These are phyloP conservation scores for Tilletia caries DNA, from an alignment of 1,284 basidiomycete species.

Conservation along the genomic window DNA sequence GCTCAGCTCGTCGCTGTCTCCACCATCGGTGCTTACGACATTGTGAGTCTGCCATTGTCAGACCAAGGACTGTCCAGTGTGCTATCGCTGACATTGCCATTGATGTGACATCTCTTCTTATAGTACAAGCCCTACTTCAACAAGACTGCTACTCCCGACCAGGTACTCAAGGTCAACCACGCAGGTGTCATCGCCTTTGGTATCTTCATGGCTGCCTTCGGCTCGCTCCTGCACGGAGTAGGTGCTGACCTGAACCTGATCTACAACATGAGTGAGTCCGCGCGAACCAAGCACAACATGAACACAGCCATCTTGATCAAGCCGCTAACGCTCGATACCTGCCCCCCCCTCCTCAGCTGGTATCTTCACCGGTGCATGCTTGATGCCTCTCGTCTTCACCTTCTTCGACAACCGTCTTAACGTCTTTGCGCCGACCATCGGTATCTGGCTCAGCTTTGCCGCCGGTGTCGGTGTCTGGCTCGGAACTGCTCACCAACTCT, in stretches of 20 bases:
- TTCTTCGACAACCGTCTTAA: conserved; percentile 41
- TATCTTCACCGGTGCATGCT: conserved; percentile 34
- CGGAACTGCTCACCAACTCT: conserved; percentile 31
- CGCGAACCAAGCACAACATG: background rate
- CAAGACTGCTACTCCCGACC: conserved; percentile 26
- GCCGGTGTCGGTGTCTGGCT: conserved; percentile 48
- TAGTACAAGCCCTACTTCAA: conserved; percentile 30
- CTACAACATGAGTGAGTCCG: conserved; percentile 19
- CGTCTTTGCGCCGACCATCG: background rate
- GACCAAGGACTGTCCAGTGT: background rate
- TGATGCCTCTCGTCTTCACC: conserved; percentile 38
- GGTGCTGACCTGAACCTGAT: conserved; percentile 37
- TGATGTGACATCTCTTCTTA: background rate
- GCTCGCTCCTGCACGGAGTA: conserved; percentile 39
- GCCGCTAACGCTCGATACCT: background rate
- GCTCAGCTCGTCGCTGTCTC: conserved; percentile 40
- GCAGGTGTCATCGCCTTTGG: conserved; percentile 43
- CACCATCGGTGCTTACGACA: conserved; percentile 35
- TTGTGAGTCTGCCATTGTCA: conserved; percentile 22
- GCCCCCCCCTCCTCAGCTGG: conserved; percentile 16
- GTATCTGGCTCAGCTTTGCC: conserved; percentile 45
- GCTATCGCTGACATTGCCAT: background rate
- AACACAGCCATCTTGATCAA: no score
- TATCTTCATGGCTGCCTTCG: conserved; percentile 46
- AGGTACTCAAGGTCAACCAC: conserved; percentile 40